Conservation (phyloP, 2,329 filamentous ascomycete species). For the Monosporascus ibericus region DNA sequence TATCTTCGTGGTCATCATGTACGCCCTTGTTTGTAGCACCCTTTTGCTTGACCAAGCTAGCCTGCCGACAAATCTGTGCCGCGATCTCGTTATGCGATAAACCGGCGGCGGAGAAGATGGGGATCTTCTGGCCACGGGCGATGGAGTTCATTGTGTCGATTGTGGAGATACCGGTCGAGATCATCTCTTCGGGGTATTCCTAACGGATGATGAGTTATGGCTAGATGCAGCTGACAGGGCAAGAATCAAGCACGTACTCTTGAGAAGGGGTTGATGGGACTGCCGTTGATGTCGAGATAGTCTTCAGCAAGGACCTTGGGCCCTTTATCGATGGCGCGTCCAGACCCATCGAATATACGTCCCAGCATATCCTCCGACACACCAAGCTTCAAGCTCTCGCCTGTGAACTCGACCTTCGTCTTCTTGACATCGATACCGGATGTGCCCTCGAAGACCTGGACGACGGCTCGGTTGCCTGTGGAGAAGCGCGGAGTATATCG, state of each 20-base stretch:
- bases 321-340: slow-evolving; percentile 96
- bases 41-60: slow-evolving; percentile 76
- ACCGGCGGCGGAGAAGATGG: slow-evolving; percentile 97
- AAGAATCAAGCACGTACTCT: slow-evolving; percentile 55
- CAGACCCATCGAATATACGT: slow-evolving; percentile 97
- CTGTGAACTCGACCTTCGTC: slow-evolving; percentile 97
- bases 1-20: slow-evolving; percentile 95
- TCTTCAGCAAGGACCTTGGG: slow-evolving; percentile 97
- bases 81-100: slow-evolving; percentile 99
- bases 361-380: slow-evolving; percentile 99
- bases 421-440: slow-evolving; percentile 98
- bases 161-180: slow-evolving; percentile 97
- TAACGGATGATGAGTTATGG: slow-evolving; percentile 30
- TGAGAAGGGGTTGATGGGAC: slow-evolving; percentile 96
- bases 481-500: slow-evolving; percentile 9
- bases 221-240: not conserved
- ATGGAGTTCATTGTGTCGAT: slow-evolving; percentile 99
- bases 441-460: slow-evolving; percentile 98
- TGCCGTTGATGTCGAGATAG: slow-evolving; percentile 98
- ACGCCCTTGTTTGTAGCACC: slow-evolving; percentile 83
- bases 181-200: slow-evolving; percentile 99
- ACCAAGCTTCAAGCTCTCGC: slow-evolving; percentile 94
- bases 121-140: slow-evolving; percentile 98
- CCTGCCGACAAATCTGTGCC: slow-evolving; percentile 96
- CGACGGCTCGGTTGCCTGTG: slow-evolving; percentile 82